These are phyloP conservation scores for Xerocomus brunneocitrinus DNA, from an alignment of 768 basidiomycete species.

Conservation along the genomic window DNA sequence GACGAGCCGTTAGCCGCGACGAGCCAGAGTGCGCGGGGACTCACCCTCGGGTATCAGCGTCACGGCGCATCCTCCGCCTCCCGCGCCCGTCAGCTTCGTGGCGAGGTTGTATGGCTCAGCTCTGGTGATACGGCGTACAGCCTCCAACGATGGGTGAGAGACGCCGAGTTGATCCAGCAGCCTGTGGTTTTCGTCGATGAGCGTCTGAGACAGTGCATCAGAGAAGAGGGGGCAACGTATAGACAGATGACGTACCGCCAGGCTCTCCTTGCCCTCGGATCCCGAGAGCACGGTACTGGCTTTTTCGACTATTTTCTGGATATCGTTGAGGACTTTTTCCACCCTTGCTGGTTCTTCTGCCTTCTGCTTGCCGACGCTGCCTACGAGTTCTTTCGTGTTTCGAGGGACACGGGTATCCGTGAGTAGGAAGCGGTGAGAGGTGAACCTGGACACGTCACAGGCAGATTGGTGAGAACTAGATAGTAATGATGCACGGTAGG, in stretches of 20 bases:
- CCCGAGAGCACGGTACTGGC: constrained; percentile 73
- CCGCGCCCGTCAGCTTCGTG: constrained; percentile 97
- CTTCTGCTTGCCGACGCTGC: constrained; percentile 76
- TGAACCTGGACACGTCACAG: constrained; percentile 55
- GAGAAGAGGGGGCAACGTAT: background rate
- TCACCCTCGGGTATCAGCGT: constrained; percentile 91
- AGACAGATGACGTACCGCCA: constrained; percentile 49
- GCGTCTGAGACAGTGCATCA: constrained; percentile 41
- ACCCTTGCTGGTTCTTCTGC: constrained; percentile 82
- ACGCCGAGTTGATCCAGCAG: constrained; percentile 84
- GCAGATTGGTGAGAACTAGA: constrained; percentile 5
- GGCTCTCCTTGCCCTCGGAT: constrained; percentile 11
- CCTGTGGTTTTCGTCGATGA: constrained; percentile 87
- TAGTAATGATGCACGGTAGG: background rate
- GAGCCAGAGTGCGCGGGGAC: constrained; percentile 19
- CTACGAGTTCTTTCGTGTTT: constrained; percentile 92
- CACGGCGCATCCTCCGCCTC: constrained; percentile 97
- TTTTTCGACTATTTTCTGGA: constrained; percentile 82
- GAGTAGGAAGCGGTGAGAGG: constrained; percentile 82
- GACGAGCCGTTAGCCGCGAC: background rate
- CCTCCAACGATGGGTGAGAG: constrained; percentile 85
- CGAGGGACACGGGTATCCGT: constrained; percentile 91
- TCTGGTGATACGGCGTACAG: constrained; percentile 66
- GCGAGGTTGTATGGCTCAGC: constrained; percentile 62
- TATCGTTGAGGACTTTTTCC: constrained; percentile 68